Conservation (phyloP, 2,329 filamentous ascomycete genomes). For the Nemania serpens region DNA sequence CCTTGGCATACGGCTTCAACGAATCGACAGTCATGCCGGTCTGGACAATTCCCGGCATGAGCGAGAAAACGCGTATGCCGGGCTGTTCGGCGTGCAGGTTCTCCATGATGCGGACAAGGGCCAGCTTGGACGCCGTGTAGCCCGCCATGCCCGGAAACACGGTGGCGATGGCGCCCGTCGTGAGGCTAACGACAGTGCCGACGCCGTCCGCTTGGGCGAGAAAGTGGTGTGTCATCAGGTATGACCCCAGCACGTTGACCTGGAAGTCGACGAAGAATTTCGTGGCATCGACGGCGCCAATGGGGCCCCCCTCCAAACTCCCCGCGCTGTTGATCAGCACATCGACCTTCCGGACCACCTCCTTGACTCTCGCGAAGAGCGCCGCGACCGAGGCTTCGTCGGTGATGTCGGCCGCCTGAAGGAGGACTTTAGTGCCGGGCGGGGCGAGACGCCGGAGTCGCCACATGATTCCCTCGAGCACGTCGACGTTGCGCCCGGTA, state of each 20-base stretch:
- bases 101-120: conserved; percentile 26
- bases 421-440: conserved; percentile 26
- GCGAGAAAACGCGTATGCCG: conserved; percentile 23
- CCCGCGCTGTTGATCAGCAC: conserved; percentile 29
- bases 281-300: conserved; percentile 21
- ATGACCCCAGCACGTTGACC: conserved; percentile 31
- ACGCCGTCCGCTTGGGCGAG: conserved; percentile 26
- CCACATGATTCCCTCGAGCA: conserved; percentile 28
- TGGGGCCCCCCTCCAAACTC: conserved; percentile 14
- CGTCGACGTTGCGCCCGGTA: conserved; percentile 31
- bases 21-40: conserved; percentile 23
- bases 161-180: conserved; percentile 17
- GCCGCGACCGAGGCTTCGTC: conserved; percentile 26
- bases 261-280: conserved; percentile 26
- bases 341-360: conserved; percentile 25
- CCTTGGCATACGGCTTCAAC: conserved; percentile 26
- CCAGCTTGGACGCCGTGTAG: conserved; percentile 32
- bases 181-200: conserved; percentile 29
- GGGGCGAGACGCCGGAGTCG: conserved; percentile 22
- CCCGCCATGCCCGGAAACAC: conserved; percentile 20
- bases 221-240: conserved; percentile 28
- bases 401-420: conserved; percentile 27
- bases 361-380: conserved; percentile 24
- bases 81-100: conserved; percentile 27
- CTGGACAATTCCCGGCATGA: conserved; percentile 24